Evolutionary conservation across 2,329 filamentous ascomycete species (phyloP).

Genomic region (Hirsutella rhossiliensis): DNA sequence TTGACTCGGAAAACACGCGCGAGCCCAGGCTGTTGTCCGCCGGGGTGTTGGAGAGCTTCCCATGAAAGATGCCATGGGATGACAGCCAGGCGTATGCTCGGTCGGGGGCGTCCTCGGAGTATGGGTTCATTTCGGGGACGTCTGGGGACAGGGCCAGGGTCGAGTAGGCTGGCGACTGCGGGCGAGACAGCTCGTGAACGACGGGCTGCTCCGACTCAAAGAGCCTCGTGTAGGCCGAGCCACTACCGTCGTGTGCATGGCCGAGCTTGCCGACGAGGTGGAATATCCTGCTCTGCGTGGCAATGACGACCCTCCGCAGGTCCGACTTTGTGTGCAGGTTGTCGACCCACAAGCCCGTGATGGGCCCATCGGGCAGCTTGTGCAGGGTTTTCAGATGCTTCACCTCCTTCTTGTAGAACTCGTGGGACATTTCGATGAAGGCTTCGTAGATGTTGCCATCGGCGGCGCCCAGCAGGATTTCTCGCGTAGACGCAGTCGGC

Average conservation of each 20-base stretch:
- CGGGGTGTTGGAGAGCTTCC: slow-evolving; percentile 56
- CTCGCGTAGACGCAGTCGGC: slow-evolving; percentile 85
- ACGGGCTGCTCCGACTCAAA: slow-evolving; percentile 80
- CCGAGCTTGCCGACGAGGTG: slow-evolving; percentile 73
- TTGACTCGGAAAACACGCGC: slow-evolving; percentile 68
- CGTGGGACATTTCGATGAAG: slow-evolving; percentile 85
- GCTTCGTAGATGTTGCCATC: slow-evolving; percentile 93
- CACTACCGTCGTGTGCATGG: slow-evolving; percentile 64
- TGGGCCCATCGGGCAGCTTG: slow-evolving; percentile 67
- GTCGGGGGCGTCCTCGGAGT: slow-evolving; percentile 53
- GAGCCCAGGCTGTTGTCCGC: slow-evolving; percentile 52
- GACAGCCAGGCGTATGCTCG: slow-evolving; percentile 84
- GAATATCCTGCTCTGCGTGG: slow-evolving; percentile 65
- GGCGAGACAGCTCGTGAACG: slow-evolving; percentile 56
- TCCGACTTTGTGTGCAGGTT: slow-evolving; percentile 56
- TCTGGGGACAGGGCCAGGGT: slow-evolving; percentile 69
- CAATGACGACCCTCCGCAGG: slow-evolving; percentile 63
- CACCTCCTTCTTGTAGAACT: slow-evolving; percentile 93
- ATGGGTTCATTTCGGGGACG: slow-evolving; percentile 37
- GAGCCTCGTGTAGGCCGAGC: slow-evolving; percentile 73
- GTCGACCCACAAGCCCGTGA: slow-evolving; percentile 82
- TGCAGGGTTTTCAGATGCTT: slow-evolving; percentile 80
- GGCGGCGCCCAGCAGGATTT: slow-evolving; percentile 84
- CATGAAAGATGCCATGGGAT: slow-evolving; percentile 76
- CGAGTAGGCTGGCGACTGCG: slow-evolving; percentile 44